These are phyloP conservation scores for Rutstroemia sp. DNA, from an alignment of 2,329 filamentous ascomycete genomes.

Conservation along the genomic window DNA sequence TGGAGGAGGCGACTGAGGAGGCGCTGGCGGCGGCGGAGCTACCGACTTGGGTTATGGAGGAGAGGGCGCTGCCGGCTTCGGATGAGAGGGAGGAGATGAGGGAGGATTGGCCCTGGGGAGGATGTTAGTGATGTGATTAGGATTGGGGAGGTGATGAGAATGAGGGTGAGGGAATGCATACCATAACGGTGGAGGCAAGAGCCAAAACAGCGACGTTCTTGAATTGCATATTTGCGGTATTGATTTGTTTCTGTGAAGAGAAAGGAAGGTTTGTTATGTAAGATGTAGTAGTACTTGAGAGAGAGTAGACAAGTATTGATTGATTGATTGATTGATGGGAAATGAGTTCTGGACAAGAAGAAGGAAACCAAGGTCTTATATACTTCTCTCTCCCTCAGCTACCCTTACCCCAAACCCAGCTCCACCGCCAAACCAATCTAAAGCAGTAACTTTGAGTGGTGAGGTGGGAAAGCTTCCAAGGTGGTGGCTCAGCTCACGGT, in stretches of 20 bases:
- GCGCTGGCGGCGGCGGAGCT: neutral
- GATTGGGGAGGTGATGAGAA: too few relatives aligned
- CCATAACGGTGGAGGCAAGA: conserved; percentile 19
- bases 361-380: neutral
- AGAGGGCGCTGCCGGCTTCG: neutral
- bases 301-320: neutral
- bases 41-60: neutral
- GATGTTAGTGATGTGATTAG: neutral
- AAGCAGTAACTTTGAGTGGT: neutral
- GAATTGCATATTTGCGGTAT: conserved; percentile 23
- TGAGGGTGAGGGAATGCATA: conserved; percentile 2
- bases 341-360: too few relatives aligned
- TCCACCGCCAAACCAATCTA: neutral
- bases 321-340: neutral
- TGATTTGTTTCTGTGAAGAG: neutral
- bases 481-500: too few relatives aligned
- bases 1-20: neutral
- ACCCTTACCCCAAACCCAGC: neutral
- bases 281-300: neutral
- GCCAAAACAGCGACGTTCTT: conserved; percentile 23
- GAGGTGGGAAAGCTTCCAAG: too few relatives aligned
- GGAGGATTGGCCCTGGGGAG: conserved; percentile 13
- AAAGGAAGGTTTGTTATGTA: neutral
- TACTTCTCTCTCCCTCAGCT: neutral
- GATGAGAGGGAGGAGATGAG: conserved; percentile 6